Base-by-base conservation (phyloP, 2,329 filamentous ascomycete species). In the Daldinia eschscholtzii region DNA sequence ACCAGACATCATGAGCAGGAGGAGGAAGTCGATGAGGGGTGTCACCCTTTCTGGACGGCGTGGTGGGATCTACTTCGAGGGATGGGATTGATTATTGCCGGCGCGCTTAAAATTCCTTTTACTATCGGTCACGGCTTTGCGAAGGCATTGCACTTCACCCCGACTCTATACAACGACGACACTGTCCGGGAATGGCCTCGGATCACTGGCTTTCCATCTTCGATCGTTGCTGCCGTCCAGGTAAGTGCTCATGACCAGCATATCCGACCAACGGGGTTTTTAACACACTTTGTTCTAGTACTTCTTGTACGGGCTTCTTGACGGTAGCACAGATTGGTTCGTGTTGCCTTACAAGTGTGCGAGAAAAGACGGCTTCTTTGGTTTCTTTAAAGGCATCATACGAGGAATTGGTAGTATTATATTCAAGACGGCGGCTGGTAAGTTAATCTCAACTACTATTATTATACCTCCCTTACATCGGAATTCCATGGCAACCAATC, bases 11-110 rank as follows among this genome's bases (percentile, higher is more conserved):
- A 41, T 6, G 59, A 70, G 4, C 57, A 64, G 2, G 55, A 69
- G 2, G 57, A 70, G 5, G 62, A 69, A 4, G 33, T 58, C 1
- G 64, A 70, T n/a, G 65, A 62, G 23, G 64, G 59, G n/a, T 71
- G 61, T 23, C 72, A 73, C 23, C 72, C 72, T n/a, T 72, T 73
- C 61, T 72, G 70, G 72, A 65, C 58, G 15, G 60, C 61, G 15
- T 72, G 70, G 68, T 53, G 55, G 37, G 72, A 73, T 26, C 66
- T 73, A 6, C 3, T 66, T 1, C 41, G 30, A n/a, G 72, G 70
- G 1, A 46, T 71, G 9, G 64, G 64, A 0, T 37, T 69, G 26
- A 67, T 72, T 10, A 33, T 71, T 15, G 50, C 35, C 2, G 72
- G 58, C 46, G 3, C 10, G 12, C 35, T 72, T 9, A 71, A 67